Base-by-base conservation (phyloP, 2,329 filamentous ascomycete species). In the Lasiodiplodia sp. region DNA sequence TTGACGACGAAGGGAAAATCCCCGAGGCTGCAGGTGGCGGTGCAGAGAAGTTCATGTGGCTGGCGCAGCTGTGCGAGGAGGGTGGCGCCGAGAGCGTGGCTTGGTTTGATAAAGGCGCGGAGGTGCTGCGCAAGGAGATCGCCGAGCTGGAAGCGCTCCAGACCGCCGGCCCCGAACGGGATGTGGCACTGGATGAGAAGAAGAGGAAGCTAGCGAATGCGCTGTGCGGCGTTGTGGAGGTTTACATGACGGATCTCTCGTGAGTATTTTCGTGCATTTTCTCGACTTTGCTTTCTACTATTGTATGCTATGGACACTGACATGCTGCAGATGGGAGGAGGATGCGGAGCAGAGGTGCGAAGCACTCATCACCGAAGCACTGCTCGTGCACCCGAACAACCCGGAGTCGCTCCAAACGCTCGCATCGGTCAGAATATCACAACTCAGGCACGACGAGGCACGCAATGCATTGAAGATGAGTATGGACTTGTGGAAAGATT, bases 231-330 rank as follows among this genome's bases (percentile, higher is more conserved):
- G 93, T 98, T 70, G 90, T 93, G 7, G 96, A 99, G 83, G 93
- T 99, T 62, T 99, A 97, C 84, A 99, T 99, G 96, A 99, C 96
- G 12, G 96, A 99, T 83, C 83, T 98, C 74, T 96, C 92, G 75
- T 96, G 88, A 79, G 83, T 81, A 16, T 47, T 14, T 12, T 58
- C 72, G n/a, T n/a, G 51, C 6, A 11, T n/a, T 14, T 8, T 25
- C 23, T 51, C 21, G 8, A 8, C 31, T 34, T 10, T 8, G 25
- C 18, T n/a, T n/a, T 18, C 21, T 2, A 53, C 11, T 51, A 31
- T n/a, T 10, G 21, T n/a, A n/a, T 38, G 60, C 28, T 5, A 28
- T 28, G 28, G 28, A 28, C 28, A 28, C 28, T 28, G 14, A 60
- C 40, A 37, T 23, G 4, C 4, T 3, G 12, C 71, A 86, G 85